Evolutionary conservation across 2,329 filamentous ascomycete species (phyloP), one percentile per base, ranked within the genome.

Genomic region (Hansfordia pulvinata): DNA sequence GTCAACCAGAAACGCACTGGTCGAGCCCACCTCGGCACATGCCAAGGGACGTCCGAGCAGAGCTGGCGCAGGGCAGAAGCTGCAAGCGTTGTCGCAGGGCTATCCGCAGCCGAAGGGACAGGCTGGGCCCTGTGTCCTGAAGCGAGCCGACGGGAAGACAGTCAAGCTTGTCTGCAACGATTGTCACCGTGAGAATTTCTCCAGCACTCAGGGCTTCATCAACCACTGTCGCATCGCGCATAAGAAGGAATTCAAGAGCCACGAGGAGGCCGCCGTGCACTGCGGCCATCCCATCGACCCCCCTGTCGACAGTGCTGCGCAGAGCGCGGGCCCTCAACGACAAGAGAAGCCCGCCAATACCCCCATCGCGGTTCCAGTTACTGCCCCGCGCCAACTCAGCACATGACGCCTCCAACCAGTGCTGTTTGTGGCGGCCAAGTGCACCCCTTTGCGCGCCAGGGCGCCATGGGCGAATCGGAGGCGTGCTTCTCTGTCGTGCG

Each of bases 141-240:
- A 84, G 54, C 78, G 85, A 41, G 76, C 79, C 28, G 86, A 96
- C 53, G 82, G 82, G 30, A 67, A 82, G 45, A 75, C 77, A 36
- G 88, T 96, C 36, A 92, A 93, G 54, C 67, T 96, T 25, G 78
- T 93, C 35, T 98, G 90, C 59, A 56, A 81, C 32, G 80, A 90
- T 50, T 96, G 90, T 53, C 68, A 84, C 26, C 70, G 88, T 36
- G 82, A 84, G 49, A 83, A 94, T 50, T 96, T 96, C 46, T 86
- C 80, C 30, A 96, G 86, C 56, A 92, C 86, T 0, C 90, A 96
- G 52, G 90, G 90, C n/a, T 96, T 96, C 55, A 90, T 98, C 58
- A 98, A 98, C 47, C 90, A 98, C 49, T 96, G 88, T 49, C 84
- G 90, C 30, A 96, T 98, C 42, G 85, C 86, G 15, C 90, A 98